A percentile compares a stretch with the other conserved stretches of the same genome.
These are phyloP conservation scores for Annulohypoxylon truncatum DNA, from an alignment of 2,329 filamentous ascomycete species.

Conservation along the genomic window DNA sequence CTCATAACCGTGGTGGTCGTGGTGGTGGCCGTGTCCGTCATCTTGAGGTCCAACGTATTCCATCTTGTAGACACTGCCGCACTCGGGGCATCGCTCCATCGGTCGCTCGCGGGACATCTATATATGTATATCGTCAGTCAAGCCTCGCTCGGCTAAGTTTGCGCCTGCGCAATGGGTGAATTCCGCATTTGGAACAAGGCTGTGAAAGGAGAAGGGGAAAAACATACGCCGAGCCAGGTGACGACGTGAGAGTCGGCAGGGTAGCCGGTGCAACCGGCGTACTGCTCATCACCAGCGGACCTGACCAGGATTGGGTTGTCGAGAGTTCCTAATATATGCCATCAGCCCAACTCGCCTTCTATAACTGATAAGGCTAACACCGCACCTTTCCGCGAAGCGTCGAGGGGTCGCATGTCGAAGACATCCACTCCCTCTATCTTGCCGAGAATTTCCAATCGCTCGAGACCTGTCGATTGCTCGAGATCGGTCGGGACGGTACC, in stretches of 20 bases:
- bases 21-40: constrained; percentile 68
- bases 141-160: not conserved
- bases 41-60: constrained; percentile 90
- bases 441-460: constrained; percentile 97
- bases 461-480: constrained; percentile 95
- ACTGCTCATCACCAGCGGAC: constrained; percentile 95
- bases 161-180: not conserved
- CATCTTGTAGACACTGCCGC: constrained; percentile 97
- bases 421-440: constrained; percentile 99
- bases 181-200: not conserved
- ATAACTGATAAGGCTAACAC: not conserved
- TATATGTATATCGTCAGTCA: constrained; percentile 27
- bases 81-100: constrained; percentile 95
- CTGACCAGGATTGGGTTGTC: constrained; percentile 90
- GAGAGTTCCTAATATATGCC: constrained; percentile 74
- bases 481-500: constrained; percentile 93
- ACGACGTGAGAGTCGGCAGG: constrained; percentile 93
- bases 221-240: constrained; percentile 87
- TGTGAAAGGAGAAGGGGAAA: constrained; percentile 36
- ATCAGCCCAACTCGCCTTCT: constrained; percentile 42
- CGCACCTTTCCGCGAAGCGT: constrained; percentile 85
- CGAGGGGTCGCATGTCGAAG: constrained; percentile 98
- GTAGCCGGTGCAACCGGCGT: constrained; percentile 93
- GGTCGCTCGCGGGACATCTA: constrained; percentile 90
- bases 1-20: constrained; percentile 72